These are phyloP conservation scores for Rhodotorula taiwanensis DNA, from an alignment of 768 basidiomycete genomes.

Conservation along the genomic window DNA sequence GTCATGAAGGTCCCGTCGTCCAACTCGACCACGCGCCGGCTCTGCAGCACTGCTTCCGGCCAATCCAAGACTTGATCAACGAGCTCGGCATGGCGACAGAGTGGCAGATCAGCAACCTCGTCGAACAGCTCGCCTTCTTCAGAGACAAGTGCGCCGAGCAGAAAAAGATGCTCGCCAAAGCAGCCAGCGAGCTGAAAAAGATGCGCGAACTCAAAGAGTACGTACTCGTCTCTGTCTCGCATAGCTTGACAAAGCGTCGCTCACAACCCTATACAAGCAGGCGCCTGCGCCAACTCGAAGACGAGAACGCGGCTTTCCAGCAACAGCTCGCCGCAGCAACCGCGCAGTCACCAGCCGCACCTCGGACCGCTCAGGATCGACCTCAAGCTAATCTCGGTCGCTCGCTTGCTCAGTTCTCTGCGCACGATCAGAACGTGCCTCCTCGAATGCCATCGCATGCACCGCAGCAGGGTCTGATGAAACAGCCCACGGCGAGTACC, in stretches of 20 bases:
- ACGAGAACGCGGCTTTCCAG: slow-evolving; percentile 8
- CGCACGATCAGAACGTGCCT: background rate
- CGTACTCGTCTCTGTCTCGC: background rate
- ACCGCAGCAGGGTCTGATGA: no score
- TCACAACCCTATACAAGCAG: background rate
- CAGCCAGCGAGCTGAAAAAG: slow-evolving; percentile 1
- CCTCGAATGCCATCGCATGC: no score
- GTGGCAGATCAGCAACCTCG: slow-evolving; percentile 16
- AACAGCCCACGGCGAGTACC: background rate
- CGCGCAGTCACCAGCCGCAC: background rate
- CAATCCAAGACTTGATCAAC: background rate
- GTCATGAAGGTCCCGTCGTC: background rate
- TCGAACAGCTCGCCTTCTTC: slow-evolving; percentile 17
- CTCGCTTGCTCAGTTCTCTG: background rate
- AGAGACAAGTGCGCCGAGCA: slow-evolving; percentile 22
- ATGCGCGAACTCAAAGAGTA: slow-evolving; percentile 3
- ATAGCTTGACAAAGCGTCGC: background rate
- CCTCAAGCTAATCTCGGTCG: background rate
- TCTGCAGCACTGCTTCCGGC: slow-evolving; percentile 12
- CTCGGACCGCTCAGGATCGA: background rate
- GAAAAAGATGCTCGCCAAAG: slow-evolving; percentile 7
- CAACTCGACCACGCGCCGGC: background rate
- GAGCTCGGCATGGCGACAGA: slow-evolving; percentile 3
- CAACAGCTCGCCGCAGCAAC: background rate
- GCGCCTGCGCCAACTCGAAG: background rate